Conservation (phyloP, 2,329 filamentous ascomycete species). For the Diaporthe vexans region DNA sequence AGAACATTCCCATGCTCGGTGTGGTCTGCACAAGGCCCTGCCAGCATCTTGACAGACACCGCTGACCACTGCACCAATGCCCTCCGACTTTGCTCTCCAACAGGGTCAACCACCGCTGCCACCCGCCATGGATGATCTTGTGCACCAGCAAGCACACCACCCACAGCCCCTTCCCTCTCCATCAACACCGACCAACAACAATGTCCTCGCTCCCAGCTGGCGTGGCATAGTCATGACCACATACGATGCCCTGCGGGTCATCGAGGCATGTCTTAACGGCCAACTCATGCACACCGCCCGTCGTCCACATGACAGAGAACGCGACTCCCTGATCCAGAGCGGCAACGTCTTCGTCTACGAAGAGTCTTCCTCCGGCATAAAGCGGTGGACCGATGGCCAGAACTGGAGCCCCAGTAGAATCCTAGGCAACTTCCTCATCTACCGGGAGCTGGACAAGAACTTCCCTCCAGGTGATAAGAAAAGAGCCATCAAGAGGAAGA, state of each 20-base stretch:
- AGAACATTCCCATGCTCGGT: constrained; percentile 13
- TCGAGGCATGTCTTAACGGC: constrained; percentile 83
- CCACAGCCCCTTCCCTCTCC: constrained; percentile 62
- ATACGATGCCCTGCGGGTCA: constrained; percentile 82
- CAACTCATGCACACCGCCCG: constrained; percentile 82
- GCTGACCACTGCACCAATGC: constrained; percentile 30
- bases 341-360: constrained; percentile 94
- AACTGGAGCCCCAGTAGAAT: constrained; percentile 93
- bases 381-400: constrained; percentile 93
- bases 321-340: constrained; percentile 81
- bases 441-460: constrained; percentile 83
- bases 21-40: constrained; percentile 21
- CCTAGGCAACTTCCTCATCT: constrained; percentile 86
- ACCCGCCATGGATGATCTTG: constrained; percentile 32
- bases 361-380: constrained; percentile 90
- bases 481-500: constrained; percentile 80
- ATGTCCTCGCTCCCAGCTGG: constrained; percentile 62
- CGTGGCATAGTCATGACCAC: constrained; percentile 77
- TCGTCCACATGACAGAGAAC: constrained; percentile 88
- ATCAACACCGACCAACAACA: constrained; percentile 36
- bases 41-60: constrained; percentile 23
- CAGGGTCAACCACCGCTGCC: constrained; percentile 35
- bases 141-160: constrained; percentile 38
- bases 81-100: constrained; percentile 37
- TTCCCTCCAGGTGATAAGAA: constrained; percentile 90